A percentile compares a stretch with the other conserved stretches of the same genome.
Conservation (phyloP, 208 protist genomes). For the Acanthamoeba castellanii region DNA sequence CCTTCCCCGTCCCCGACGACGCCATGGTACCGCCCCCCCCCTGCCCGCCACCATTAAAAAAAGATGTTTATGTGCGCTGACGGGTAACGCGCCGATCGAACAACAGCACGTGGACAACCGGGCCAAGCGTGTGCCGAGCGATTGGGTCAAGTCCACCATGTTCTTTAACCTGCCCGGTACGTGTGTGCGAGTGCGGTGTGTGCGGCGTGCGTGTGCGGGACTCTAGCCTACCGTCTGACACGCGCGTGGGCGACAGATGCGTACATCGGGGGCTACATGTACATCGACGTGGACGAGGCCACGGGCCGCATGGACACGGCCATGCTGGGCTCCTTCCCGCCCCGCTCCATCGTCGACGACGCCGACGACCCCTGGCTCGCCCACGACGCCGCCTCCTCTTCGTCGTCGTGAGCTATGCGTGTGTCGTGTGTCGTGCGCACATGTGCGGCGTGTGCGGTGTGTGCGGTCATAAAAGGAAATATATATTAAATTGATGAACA, state of each 20-base stretch:
- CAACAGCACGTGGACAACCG: conserved; percentile 23
- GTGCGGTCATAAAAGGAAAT: no score
- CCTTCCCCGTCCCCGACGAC: not conserved
- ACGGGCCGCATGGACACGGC: conserved; percentile 40
- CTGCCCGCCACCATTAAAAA: not conserved
- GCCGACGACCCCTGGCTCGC: conserved; percentile 49
- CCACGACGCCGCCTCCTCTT: not conserved
- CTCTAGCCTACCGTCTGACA: no score
- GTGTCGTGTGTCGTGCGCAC: no score
- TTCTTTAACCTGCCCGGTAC: conserved; percentile 41
- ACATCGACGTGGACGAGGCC: conserved; percentile 51
- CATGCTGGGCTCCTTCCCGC: conserved; percentile 68
- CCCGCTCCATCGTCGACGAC: conserved; percentile 19
- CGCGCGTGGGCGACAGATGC: conserved; percentile 3
- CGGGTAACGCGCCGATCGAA: not conserved
- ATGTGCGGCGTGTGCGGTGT: no score
- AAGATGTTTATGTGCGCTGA: not conserved
- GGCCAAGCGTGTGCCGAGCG: conserved; percentile 29
- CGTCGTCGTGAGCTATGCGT: no score
- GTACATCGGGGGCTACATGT: conserved; percentile 73
- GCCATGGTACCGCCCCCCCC: not conserved
- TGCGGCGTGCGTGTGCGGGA: not conserved
- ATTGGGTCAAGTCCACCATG: conserved; percentile 57
- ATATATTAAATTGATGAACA: no score
- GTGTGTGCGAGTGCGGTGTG: not conserved